Conservation (phyloP, 2,329 filamentous ascomycete species). For the Xylariaceae sp. region DNA sequence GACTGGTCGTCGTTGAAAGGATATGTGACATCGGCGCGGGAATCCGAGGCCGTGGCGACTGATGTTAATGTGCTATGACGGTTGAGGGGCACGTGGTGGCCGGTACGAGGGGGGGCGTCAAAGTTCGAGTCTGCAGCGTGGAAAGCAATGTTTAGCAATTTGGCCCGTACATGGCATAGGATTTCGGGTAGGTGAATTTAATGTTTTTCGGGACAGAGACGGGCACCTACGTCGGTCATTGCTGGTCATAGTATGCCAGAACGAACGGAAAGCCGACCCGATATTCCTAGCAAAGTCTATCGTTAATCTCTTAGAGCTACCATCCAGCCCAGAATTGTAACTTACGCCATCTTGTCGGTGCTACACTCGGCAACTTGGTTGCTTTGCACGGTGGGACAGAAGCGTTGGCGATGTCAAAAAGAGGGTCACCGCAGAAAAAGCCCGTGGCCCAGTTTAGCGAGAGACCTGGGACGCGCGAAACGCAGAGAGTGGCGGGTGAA, state of each 20-base stretch:
- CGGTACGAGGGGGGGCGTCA: constrained; percentile 89
- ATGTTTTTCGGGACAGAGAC: background rate
- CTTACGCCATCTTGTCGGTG: constrained; percentile 28
- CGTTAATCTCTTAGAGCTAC: constrained; percentile 19
- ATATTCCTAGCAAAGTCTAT: constrained; percentile 42
- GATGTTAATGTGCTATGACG: constrained; percentile 79
- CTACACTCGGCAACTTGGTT: background rate
- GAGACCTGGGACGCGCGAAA: constrained; percentile 6
- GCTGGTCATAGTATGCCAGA: constrained; percentile 89
- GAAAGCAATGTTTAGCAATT: constrained; percentile 17
- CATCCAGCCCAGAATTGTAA: constrained; percentile 5
- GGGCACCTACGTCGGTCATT: constrained; percentile 58
- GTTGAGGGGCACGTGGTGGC: constrained; percentile 81
- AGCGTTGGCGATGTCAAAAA: background rate
- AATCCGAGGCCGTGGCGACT: constrained; percentile 84
- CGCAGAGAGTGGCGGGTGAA: background rate
- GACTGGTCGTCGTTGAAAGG: constrained; percentile 71
- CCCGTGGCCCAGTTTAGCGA: background rate
- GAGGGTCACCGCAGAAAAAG: background rate
- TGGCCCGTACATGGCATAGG: background rate
- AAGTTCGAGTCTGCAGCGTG: constrained; percentile 74
- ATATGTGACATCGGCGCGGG: constrained; percentile 73
- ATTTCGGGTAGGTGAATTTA: background rate
- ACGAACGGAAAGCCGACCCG: constrained; percentile 71
- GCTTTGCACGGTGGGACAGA: background rate